Evolutionary conservation across 352 stramenopile genomes (phyloP).

Genomic region (Nothophytophthora sp.): DNA sequence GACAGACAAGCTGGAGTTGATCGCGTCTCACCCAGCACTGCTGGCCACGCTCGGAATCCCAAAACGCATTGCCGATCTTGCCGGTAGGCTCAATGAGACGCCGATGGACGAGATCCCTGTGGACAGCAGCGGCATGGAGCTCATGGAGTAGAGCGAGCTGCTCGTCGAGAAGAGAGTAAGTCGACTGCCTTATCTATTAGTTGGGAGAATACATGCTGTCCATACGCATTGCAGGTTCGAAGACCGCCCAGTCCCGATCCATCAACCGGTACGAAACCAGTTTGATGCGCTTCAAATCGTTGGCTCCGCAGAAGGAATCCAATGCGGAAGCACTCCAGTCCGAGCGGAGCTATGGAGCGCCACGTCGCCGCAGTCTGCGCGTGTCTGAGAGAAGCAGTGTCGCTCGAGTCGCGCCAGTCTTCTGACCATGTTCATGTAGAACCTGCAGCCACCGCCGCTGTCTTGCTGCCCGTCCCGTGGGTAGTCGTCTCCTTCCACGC

Average conservation of each 20-base stretch:
- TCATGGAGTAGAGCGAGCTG: conserved; percentile 28
- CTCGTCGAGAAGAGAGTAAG: background rate
- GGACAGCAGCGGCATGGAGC: conserved; percentile 31
- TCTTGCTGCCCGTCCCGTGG: conserved; percentile 5
- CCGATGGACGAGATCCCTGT: conserved; percentile 68
- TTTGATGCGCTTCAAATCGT: too few relatives aligned
- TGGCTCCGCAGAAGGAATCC: background rate
- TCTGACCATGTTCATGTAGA: background rate
- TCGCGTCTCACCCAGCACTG: conserved; percentile 70
- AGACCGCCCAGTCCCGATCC: too few relatives aligned
- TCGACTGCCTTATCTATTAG: conserved; percentile 1
- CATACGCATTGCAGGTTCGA: background rate
- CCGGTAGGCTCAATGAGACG: conserved; percentile 62
- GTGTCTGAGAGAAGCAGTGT: conserved; percentile 11
- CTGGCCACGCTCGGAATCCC: conserved; percentile 61
- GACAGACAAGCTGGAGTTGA: conserved; percentile 70
- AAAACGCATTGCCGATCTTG: conserved; percentile 72
- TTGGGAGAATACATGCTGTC: background rate
- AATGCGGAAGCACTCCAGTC: background rate
- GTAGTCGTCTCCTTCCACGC: conserved; percentile 11
- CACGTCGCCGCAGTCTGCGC: conserved; percentile 5
- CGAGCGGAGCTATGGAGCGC: conserved; percentile 1
- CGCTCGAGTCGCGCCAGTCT: background rate
- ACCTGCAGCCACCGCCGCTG: too few relatives aligned
- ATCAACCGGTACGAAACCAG: too few relatives aligned